Conservation (phyloP, 2,329 filamentous ascomycete genomes). For the Diaporthe vaccinii region DNA sequence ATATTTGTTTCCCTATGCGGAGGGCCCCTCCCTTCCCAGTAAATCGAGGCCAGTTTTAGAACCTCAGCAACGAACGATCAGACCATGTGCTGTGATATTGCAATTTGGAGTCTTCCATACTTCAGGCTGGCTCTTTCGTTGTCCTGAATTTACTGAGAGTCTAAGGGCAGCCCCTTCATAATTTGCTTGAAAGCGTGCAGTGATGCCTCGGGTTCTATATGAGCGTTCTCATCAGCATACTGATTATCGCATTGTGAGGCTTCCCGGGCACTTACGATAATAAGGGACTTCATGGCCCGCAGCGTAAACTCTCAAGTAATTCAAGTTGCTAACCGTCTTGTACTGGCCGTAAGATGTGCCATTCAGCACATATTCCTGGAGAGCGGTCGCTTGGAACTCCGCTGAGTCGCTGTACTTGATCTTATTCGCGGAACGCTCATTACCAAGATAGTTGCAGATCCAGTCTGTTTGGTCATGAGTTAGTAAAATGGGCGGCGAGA, state of each 20-base stretch:
- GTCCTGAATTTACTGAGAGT: not conserved
- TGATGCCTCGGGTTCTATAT: constrained; percentile 34
- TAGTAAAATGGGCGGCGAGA: not conserved
- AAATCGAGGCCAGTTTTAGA: not conserved
- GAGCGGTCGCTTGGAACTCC: constrained; percentile 24
- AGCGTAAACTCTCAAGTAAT: constrained; percentile 24
- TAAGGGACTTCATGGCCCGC: constrained; percentile 37
- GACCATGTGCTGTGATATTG: not conserved
- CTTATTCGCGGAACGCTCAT: constrained; percentile 10
- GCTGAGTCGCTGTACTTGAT: constrained; percentile 14
- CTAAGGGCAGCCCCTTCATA: constrained; percentile 35
- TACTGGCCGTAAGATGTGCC: constrained; percentile 33
- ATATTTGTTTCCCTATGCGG: not conserved
- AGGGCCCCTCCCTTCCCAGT: not conserved
- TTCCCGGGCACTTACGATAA: constrained; percentile 28
- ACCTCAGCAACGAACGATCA: not conserved
- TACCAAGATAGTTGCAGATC: constrained; percentile 37
- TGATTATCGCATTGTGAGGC: too few relatives aligned
- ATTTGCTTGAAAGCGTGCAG: constrained; percentile 39
- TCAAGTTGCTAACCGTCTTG: constrained; percentile 33
- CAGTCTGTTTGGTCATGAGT: constrained; percentile 15
- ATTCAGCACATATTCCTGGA: constrained; percentile 24
- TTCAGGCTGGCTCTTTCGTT: not conserved
- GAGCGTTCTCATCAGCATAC: not conserved
- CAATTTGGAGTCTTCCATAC: not conserved